phyloP scores from a whole-genome alignment of 106 monocot species.

The Narthecium ossifragum region DNA sequence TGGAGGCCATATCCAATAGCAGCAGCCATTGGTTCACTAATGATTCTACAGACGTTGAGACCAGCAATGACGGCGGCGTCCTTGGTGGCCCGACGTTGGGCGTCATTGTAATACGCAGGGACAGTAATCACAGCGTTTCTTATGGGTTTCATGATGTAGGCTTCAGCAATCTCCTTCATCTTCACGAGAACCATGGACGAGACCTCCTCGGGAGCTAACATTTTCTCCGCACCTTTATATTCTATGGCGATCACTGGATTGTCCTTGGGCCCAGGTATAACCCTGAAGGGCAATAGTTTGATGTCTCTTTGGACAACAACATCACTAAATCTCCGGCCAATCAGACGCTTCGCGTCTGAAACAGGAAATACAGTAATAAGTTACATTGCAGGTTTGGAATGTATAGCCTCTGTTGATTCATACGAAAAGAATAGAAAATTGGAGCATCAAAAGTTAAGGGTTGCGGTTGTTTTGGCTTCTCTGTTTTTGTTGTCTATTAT shows the following conservation, averaged over 20 bases:
- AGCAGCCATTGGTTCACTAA: too few species aligned
- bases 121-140: slow-evolving; percentile 36
- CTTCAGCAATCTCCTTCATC: slow-evolving; percentile 35
- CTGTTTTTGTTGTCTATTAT: too few species aligned
- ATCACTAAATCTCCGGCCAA: slow-evolving; percentile 20
- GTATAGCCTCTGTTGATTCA: too few species aligned
- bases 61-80: slow-evolving; percentile 40
- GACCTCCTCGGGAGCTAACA: slow-evolving; percentile 34
- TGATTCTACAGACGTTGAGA: slow-evolving; percentile 32
- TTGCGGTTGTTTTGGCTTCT: too few species aligned
- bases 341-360: slow-evolving; percentile 30
- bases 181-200: slow-evolving; percentile 34
- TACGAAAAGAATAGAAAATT: too few species aligned
- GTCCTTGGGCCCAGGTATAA: slow-evolving; percentile 27
- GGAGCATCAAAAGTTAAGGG: too few species aligned
- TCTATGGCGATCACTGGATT: slow-evolving; percentile 35
- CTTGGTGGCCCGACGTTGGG: slow-evolving; percentile 34
- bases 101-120: slow-evolving; percentile 31
- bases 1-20: slow-evolving; percentile 49
- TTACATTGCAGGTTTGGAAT: too few species aligned
- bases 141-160: slow-evolving; percentile 23
- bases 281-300: slow-evolving; percentile 39
- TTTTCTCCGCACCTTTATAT: slow-evolving; percentile 35
- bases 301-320: slow-evolving; percentile 23
- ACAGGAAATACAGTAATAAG: too few species aligned